A percentile compares a stretch with the other conserved stretches of the same genome.
phyloP scores from a whole-genome alignment of 169 alveolate species.

The Plasmodium vivax region DNA sequence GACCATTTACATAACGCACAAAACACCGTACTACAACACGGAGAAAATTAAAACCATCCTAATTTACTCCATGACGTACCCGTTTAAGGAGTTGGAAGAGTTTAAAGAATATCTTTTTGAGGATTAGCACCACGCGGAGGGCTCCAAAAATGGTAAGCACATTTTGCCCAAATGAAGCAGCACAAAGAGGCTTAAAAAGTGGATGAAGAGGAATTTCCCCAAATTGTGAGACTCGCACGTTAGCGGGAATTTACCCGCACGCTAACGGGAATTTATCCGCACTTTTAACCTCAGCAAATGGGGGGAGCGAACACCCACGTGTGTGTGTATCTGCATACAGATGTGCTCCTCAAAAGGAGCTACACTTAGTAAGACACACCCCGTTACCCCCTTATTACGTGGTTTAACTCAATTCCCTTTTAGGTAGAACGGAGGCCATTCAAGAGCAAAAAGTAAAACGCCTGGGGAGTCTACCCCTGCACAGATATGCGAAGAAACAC shows the following conservation, averaged over 20 bases:
- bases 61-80: conserved; percentile 57
- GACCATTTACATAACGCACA: conserved; percentile 11
- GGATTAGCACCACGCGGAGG: neutral
- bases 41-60: conserved; percentile 23
- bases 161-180: neutral
- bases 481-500: neutral
- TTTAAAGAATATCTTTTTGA: conserved; percentile 38
- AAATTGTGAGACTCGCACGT: neutral
- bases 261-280: neutral
- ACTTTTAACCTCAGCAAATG: neutral
- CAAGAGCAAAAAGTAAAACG: neutral
- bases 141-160: neutral
- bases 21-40: neutral
- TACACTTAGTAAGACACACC: neutral
- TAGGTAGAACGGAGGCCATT: neutral
- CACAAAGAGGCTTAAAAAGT: conserved; percentile 1
- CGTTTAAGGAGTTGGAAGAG: conserved; percentile 31
- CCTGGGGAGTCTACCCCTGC: neutral
- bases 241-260: neutral
- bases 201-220: neutral
- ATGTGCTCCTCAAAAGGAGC: neutral
- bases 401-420: neutral
- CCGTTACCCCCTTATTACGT: neutral
- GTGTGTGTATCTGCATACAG: neutral
- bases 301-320: neutral